Percentiles rank a stretch among this genome's conserved stretches.
phyloP scores from a whole-genome alignment of 345 rosid genomes.

The Gossypium sturtianum region DNA sequence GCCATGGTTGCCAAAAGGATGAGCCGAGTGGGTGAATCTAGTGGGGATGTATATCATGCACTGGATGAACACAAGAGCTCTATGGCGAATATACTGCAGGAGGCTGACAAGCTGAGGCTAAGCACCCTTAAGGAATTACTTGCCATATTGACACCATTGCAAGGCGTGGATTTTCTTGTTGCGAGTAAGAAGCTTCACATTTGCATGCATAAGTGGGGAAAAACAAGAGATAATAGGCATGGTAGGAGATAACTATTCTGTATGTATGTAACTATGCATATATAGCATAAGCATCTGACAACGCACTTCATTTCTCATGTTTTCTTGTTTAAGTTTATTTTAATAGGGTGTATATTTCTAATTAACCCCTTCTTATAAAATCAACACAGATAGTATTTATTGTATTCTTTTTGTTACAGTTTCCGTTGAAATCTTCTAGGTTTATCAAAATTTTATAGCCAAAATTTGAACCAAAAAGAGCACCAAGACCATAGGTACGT shows the following conservation, averaged over 20 bases:
- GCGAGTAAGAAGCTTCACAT: constrained; percentile 8
- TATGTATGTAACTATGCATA: not conserved
- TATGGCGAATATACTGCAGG: not conserved
- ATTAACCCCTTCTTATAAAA: not conserved
- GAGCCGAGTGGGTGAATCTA: not conserved
- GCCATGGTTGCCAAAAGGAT: not conserved
- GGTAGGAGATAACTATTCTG: not conserved
- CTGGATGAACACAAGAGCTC: not conserved
- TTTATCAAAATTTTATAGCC: not conserved
- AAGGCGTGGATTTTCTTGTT: constrained; percentile 3
- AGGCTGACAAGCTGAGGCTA: constrained; percentile 10
- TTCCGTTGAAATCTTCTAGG: not conserved
- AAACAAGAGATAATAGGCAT: not conserved
- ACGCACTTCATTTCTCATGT: not conserved
- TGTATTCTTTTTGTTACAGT: not conserved
- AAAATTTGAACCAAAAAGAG: not conserved
- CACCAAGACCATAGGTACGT: not conserved
- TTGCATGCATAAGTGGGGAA: constrained; percentile 3
- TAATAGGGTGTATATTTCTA: not conserved
- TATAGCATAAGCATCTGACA: not conserved
- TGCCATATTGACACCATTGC: not conserved
- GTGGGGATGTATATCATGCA: not conserved
- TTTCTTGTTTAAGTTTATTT: not conserved
- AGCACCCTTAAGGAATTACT: not conserved
- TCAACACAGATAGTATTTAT: not conserved